Evolutionary conservation across 1,284 basidiomycete genomes (phyloP), one percentile per base, ranked within the genome.

Genomic region (Cutaneotrichosporon daszewskae): DNA sequence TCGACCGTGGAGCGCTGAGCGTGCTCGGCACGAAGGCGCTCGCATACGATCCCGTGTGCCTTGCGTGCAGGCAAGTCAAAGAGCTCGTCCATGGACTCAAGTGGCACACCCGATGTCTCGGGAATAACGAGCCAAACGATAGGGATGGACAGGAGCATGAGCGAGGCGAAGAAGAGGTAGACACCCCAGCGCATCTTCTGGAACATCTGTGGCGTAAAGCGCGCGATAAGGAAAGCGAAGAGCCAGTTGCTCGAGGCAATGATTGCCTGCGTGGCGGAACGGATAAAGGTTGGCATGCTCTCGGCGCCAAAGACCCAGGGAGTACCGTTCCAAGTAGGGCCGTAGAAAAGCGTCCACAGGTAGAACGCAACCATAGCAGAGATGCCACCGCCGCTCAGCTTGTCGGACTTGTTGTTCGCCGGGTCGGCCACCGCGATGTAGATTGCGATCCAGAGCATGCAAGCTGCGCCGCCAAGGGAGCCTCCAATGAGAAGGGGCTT

Each of bases 301-400:
- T 72, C 69, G 14, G 68, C 59, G 32, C 67, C 60, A 19, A 68
- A 50, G 16, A 70, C 63, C 69, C 68, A 71, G 0, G 59, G 67
- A 3, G 57, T 61, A 13, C 62, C 60, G 47, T 61, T 62, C 58
- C 58, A 65, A 1, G 57, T 48, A 3, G 51, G 26, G n/a, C 56
- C 53, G 53, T 64, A 63, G 47, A 64, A 68, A 32, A 56, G 18
- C 4, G 55, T 56, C 66, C 68, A 69, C 28, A 68, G 37, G 51
- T 70, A 72, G 51, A 63, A 57, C 50, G 63, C 61, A 28, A 59
- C 60, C 43, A 72, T 57, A 45, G 64, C 58, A 2, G 49, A 40
- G 17, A 51, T 58, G n/a, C 62, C 64, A 5, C 60, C 62, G 9
- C 51, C 28, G 10, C 45, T 51, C 11, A 65, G 56, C 12, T 51